These are phyloP conservation scores for Aphanomyces stellatus DNA, from an alignment of 352 stramenopile genomes.

Conservation along the genomic window DNA sequence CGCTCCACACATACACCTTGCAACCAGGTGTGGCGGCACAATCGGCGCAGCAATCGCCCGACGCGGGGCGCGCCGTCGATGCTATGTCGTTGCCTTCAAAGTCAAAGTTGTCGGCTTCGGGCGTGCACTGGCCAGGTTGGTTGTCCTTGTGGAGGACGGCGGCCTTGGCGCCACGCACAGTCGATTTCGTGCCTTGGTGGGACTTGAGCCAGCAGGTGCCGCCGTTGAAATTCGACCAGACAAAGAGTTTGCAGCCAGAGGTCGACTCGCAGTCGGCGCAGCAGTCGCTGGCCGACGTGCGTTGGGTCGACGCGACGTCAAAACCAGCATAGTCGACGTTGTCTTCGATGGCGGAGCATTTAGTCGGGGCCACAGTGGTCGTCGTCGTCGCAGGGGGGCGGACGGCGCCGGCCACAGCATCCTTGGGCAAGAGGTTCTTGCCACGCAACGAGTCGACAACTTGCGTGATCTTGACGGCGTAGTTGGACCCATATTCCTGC, in stretches of 20 bases:
- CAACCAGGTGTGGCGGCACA: not conserved
- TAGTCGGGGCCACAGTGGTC: not conserved
- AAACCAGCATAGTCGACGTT: constrained; percentile 28
- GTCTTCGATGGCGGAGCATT: constrained; percentile 20
- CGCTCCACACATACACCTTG: not conserved
- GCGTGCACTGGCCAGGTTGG: too few relatives aligned
- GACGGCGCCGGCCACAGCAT: not conserved
- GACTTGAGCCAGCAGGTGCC: constrained; percentile 41
- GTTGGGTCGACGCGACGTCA: constrained; percentile 25
- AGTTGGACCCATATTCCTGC: not conserved
- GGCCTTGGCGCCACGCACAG: not conserved
- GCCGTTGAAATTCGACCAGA: constrained; percentile 31
- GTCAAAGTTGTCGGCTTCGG: too few relatives aligned
- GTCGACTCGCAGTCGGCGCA: constrained; percentile 23
- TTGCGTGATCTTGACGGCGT: not conserved
- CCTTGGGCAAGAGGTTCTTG: not conserved
- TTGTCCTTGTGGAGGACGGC: not conserved
- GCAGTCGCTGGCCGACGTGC: constrained; percentile 15
- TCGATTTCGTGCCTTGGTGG: constrained; percentile 9
- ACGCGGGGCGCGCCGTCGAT: too few relatives aligned
- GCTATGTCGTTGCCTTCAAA: too few relatives aligned
- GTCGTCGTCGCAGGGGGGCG: not conserved
- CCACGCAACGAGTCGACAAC: not conserved
- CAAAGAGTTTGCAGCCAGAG: constrained; percentile 8
- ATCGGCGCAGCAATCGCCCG: too few relatives aligned